These are phyloP conservation scores for Mycena citricolor DNA, from an alignment of 1,284 basidiomycete species.

Conservation along the genomic window DNA sequence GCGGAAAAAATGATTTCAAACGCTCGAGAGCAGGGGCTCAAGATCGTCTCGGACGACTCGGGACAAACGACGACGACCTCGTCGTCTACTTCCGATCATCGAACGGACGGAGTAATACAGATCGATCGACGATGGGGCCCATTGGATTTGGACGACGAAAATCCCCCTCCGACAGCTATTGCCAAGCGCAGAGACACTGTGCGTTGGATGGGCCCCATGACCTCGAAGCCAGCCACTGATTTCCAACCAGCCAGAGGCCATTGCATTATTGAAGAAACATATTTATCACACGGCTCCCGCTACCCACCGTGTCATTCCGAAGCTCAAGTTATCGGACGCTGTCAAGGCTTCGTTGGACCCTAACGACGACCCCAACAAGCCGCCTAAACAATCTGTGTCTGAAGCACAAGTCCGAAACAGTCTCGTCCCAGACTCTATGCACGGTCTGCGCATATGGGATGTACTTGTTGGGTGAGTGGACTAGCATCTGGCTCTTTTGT, in stretches of 20 bases:
- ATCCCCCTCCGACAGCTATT: constrained; percentile 63
- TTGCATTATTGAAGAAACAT: constrained; percentile 55
- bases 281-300: constrained; percentile 57
- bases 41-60: constrained; percentile 25
- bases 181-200: constrained; percentile 63
- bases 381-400: constrained; percentile 55
- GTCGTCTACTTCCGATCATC: constrained; percentile 13
- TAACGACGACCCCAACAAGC: constrained; percentile 46
- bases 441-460: constrained; percentile 58
- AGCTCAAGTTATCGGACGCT: constrained; percentile 43
- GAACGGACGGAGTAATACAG: constrained; percentile 35
- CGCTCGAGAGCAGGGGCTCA: constrained; percentile 48
- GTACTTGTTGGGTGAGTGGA: constrained; percentile 43
- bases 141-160: constrained; percentile 56
- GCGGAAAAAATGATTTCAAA: constrained; percentile 42
- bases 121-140: constrained; percentile 51
- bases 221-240: constrained; percentile 1
- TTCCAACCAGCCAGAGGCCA: constrained; percentile 45
- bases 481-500: constrained; percentile 8
- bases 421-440: constrained; percentile 41
- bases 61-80: constrained; percentile 20
- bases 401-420: constrained; percentile 50
- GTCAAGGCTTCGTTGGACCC: constrained; percentile 51
- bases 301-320: constrained; percentile 55
- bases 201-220: too few species aligned